Conservation (phyloP, 257 asterid species). For the Salvia splendens region DNA sequence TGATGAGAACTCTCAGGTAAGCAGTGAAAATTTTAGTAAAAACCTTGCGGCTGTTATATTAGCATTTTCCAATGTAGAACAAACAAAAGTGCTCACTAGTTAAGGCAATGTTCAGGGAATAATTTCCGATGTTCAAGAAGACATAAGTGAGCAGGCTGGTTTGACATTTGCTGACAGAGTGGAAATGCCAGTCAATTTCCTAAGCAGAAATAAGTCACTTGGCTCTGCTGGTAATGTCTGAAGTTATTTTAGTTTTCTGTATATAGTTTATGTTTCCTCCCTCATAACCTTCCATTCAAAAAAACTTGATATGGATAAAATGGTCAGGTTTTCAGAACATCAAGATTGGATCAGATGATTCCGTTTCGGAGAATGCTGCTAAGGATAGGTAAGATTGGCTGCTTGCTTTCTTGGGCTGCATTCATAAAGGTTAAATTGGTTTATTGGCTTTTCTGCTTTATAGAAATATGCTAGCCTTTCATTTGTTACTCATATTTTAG, state of each 20-base stretch:
- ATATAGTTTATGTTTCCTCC: slow-evolving; percentile 13
- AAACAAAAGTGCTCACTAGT: slow-evolving; percentile 35
- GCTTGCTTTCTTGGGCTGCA: not conserved
- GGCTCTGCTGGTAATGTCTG: slow-evolving; percentile 54
- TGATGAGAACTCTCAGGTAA: slow-evolving; percentile 59
- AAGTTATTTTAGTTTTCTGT: not conserved
- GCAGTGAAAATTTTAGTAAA: slow-evolving; percentile 18
- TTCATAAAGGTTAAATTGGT: not conserved
- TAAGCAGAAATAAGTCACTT: slow-evolving; percentile 54
- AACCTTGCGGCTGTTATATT: slow-evolving; percentile 14
- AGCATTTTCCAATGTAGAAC: slow-evolving; percentile 23
- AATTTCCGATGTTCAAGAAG: slow-evolving; percentile 50
- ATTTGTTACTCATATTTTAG: slow-evolving; percentile 2
- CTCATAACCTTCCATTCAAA: not conserved
- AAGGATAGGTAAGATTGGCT: slow-evolving; percentile 60
- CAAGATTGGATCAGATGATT: slow-evolving; percentile 51
- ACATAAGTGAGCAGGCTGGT: slow-evolving; percentile 44
- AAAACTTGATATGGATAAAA: slow-evolving; percentile 24
- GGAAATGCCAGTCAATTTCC: slow-evolving; percentile 45
- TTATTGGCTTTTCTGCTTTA: slow-evolving; percentile 19
- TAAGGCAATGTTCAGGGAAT: slow-evolving; percentile 53
- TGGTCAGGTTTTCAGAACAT: slow-evolving; percentile 52
- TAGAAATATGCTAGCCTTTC: not conserved
- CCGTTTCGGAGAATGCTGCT: slow-evolving; percentile 49
- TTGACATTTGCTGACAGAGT: slow-evolving; percentile 41